Percentiles rank a stretch among this genome's conserved stretches.
These are phyloP conservation scores for Phallus indusiatus DNA, from an alignment of 768 basidiomycete genomes.

Conservation along the genomic window DNA sequence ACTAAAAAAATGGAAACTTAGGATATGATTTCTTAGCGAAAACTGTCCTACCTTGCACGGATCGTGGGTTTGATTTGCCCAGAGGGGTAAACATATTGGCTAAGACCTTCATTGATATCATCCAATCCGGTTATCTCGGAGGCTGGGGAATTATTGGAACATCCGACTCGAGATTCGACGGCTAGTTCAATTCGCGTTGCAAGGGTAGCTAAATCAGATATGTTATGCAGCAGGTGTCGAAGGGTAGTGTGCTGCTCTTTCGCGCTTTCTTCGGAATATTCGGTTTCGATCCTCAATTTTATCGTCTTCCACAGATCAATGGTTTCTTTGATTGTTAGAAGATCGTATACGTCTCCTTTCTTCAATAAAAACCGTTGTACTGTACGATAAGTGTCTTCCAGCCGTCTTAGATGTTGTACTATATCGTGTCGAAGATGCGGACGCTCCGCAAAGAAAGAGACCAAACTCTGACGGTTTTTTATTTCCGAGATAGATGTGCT, in stretches of 20 bases:
- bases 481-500: conserved; percentile 71
- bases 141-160: conserved; percentile 9
- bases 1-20: conserved; percentile 24
- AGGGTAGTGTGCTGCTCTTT: conserved; percentile 24
- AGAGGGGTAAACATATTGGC: conserved; percentile 7
- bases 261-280: conserved; percentile 39
- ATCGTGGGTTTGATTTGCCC: conserved; percentile 44
- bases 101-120: conserved; percentile 9
- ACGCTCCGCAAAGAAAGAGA: conserved; percentile 55
- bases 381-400: conserved; percentile 66
- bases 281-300: conserved; percentile 39
- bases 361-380: conserved; percentile 69
- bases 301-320: conserved; percentile 53
- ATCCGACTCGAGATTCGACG: conserved; percentile 24
- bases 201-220: conserved; percentile 44
- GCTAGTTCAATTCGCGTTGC: conserved; percentile 46
- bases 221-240: conserved; percentile 40
- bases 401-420: conserved; percentile 38
- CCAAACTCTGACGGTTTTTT: conserved; percentile 63
- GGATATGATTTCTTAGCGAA: background rate
- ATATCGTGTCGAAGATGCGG: conserved; percentile 61
- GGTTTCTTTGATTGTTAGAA: conserved; percentile 53
- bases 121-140: conserved; percentile 16
- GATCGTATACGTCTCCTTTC: conserved; percentile 55
- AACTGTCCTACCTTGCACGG: conserved; percentile 47